Base-by-base conservation (phyloP, 306 rosid genomes). In the Malus orientalis region DNA sequence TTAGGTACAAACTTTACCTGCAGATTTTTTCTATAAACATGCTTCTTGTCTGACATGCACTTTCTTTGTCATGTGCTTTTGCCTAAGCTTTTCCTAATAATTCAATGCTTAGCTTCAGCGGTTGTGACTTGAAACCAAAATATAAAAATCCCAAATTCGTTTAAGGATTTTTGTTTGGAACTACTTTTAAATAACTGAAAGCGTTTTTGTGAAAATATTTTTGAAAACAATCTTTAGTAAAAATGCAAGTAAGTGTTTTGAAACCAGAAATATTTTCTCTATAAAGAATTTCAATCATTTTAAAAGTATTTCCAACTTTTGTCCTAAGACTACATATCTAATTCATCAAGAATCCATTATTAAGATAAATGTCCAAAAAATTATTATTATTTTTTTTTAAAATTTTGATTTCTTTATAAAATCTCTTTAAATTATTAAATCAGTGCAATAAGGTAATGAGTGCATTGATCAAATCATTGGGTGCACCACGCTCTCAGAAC, bases 31-130 rank as follows among this genome's bases (percentile, higher is more conserved):
- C 11, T 1, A 61, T 2, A 74, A 77, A 79, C 84, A 88, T 77
- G 83, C 86, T 85, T 81, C 79, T 70, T 90, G 92, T 88, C 96
- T 80, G 97, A 92, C 97, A 86, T 90, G 90, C 97, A 81, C 85
- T 78, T 81, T 81, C 81, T 71, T 25, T 67, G 47, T 44, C 70
- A 45, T 74, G 78, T 62, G 78, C 61, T 55, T 74, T 14, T 53
- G n/a, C 44, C 77, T 18, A 40, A 0, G 25, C 55, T 27, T 32
- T 66, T 20, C 15, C 49, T 66, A 36, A 66, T 38, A 10, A 36
- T 38, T 36, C 25, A 22, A 59, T 11, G 64, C 32, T 59, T 59
- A 59, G 32, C 6, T 59, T 22, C 16, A 25, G 23, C 32, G 23
- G 23, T 19, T 16, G 59, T 54, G 7, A 54, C 9, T 38, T 1